Percentiles rank a stretch among this genome's conserved stretches.
Evolutionary conservation across 202 grass and related monocot species (phyloP).

Genomic region (Hordeum pubiflorum): DNA sequence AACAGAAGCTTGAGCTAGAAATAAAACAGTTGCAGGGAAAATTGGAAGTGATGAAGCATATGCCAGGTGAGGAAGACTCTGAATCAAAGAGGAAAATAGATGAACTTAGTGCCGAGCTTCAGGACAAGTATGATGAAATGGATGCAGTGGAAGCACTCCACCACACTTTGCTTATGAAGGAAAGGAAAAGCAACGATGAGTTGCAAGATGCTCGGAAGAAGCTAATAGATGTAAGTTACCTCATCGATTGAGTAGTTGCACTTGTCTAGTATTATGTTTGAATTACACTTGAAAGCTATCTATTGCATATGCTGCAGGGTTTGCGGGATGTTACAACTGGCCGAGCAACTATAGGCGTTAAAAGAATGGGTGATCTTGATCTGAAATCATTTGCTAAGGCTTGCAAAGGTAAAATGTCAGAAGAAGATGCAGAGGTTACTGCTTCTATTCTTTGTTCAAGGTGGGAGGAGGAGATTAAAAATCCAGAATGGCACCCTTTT

Average conservation of each 20-base stretch:
- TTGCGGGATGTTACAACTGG: conserved; percentile 27
- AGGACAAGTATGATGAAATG: conserved; percentile 63
- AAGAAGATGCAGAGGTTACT: conserved; percentile 31
- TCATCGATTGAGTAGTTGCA: not conserved
- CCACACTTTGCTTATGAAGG: conserved; percentile 46
- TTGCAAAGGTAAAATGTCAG: conserved; percentile 30
- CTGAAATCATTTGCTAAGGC: conserved; percentile 30
- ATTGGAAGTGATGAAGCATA: conserved; percentile 40
- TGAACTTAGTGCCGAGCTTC: conserved; percentile 44
- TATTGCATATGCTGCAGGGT: conserved; percentile 36
- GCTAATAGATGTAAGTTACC: conserved; percentile 44
- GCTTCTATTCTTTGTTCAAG: conserved; percentile 39
- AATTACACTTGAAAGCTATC: not conserved
- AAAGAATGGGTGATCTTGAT: conserved; percentile 42
- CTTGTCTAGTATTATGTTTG: not conserved
- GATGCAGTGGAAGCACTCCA: conserved; percentile 49
- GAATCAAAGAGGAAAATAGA: conserved; percentile 47
- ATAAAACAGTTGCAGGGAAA: conserved; percentile 15
- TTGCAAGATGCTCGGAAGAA: conserved; percentile 36
- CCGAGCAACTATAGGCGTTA: conserved; percentile 43
- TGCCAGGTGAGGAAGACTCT: conserved; percentile 31
- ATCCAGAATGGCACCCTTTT: conserved; percentile 65
- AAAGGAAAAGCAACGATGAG: conserved; percentile 68
- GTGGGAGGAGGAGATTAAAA: conserved; percentile 53
- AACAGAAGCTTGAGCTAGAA: conserved; percentile 25